Percentiles rank a stretch among this genome's conserved stretches.
These are phyloP conservation scores for Diplodia intermedia DNA, from an alignment of 2,329 filamentous ascomycete species.

Conservation along the genomic window DNA sequence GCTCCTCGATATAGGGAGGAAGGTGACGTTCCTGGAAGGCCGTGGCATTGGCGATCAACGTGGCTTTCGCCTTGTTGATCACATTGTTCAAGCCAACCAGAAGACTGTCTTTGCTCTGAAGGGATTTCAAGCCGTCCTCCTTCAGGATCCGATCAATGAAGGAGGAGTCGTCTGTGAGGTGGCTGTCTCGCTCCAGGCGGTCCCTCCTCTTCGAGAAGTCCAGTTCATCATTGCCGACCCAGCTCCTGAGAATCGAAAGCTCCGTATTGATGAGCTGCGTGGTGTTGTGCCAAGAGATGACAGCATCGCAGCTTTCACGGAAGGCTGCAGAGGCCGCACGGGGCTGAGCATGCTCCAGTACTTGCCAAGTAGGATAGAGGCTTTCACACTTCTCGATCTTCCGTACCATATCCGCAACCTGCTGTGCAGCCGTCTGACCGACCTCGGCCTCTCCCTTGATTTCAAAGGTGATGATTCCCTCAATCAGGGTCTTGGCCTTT, in stretches of 20 bases:
- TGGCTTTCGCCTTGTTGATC: constrained; percentile 91
- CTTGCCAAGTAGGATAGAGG: constrained; percentile 80
- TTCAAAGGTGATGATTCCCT: constrained; percentile 90
- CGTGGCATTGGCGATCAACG: constrained; percentile 83
- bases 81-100: constrained; percentile 82
- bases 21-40: constrained; percentile 88
- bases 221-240: constrained; percentile 95
- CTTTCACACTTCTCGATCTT: constrained; percentile 90
- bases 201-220: constrained; percentile 82
- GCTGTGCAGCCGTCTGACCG: constrained; percentile 83
- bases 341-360: constrained; percentile 77
- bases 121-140: constrained; percentile 89
- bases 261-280: constrained; percentile 96
- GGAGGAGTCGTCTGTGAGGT: constrained; percentile 85
- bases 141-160: constrained; percentile 96
- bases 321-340: constrained; percentile 78
- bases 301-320: constrained; percentile 81
- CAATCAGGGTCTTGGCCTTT: constrained; percentile 75
- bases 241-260: constrained; percentile 86
- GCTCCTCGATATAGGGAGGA: constrained; percentile 94
- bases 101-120: constrained; percentile 86
- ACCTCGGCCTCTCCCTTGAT: constrained; percentile 93
- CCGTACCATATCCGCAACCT: constrained; percentile 86
- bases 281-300: constrained; percentile 96
- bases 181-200: constrained; percentile 71